Evolutionary conservation across 306 rosid genomes (phyloP).

Genomic region (Corylus americana): DNA sequence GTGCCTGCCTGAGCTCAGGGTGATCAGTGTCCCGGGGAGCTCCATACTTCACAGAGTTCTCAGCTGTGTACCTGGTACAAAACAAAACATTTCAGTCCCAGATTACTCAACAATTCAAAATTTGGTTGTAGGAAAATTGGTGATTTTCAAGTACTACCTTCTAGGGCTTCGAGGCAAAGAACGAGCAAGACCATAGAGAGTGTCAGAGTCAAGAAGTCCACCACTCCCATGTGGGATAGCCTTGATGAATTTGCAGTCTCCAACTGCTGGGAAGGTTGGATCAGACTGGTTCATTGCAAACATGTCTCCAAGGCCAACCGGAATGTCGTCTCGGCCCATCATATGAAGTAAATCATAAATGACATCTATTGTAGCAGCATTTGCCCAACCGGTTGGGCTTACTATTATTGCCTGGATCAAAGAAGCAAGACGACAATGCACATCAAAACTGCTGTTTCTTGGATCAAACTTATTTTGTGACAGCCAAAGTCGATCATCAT

Average conservation of each 20-base stretch:
- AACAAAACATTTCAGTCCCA: slow-evolving; percentile 10
- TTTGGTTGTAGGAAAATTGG: too few relatives aligned
- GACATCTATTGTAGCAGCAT: slow-evolving; percentile 84
- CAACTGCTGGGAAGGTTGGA: slow-evolving; percentile 46
- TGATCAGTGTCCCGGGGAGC: slow-evolving; percentile 69
- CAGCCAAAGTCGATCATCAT: not conserved
- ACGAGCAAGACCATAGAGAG: slow-evolving; percentile 86
- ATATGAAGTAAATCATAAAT: slow-evolving; percentile 81
- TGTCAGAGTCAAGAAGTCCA: slow-evolving; percentile 84
- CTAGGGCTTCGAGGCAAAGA: slow-evolving; percentile 78
- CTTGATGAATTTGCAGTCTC: slow-evolving; percentile 64
- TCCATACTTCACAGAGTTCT: slow-evolving; percentile 54
- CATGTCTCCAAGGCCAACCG: slow-evolving; percentile 73
- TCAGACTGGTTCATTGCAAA: slow-evolving; percentile 70
- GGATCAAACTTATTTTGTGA: not conserved
- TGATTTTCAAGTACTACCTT: slow-evolving; percentile 59
- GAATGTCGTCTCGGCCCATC: slow-evolving; percentile 97
- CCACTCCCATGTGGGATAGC: slow-evolving; percentile 89
- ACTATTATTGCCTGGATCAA: slow-evolving; percentile 71
- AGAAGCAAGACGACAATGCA: not conserved
- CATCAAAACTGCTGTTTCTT: not conserved
- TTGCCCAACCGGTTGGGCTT: slow-evolving; percentile 95
- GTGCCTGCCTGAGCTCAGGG: slow-evolving; percentile 73
- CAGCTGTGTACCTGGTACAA: slow-evolving; percentile 66
- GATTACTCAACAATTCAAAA: not conserved